Evolutionary conservation across 192 early-diverging fungal genomes (phyloP).

Genomic region (Mortierella claussenii): DNA sequence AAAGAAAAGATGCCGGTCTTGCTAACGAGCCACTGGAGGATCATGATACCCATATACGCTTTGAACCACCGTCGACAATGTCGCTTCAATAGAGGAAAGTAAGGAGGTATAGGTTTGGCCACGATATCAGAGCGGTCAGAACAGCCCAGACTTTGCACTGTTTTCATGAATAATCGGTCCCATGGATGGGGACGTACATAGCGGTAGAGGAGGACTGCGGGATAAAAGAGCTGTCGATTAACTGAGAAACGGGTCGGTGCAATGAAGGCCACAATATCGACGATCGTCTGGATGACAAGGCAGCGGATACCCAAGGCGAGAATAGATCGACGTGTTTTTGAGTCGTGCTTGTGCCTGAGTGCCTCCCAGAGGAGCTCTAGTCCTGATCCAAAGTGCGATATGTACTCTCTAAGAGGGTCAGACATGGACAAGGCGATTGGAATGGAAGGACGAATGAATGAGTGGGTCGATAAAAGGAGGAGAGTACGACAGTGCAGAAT

Average conservation of each 20-base stretch:
- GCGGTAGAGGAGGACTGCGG: slow-evolving; percentile 18
- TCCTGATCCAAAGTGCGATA: slow-evolving; percentile 25
- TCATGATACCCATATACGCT: background rate
- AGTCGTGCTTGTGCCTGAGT: slow-evolving; percentile 6
- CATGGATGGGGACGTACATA: slow-evolving; percentile 22
- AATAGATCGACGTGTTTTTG: background rate
- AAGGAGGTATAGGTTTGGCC: slow-evolving; percentile 14
- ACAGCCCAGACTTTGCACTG: slow-evolving; percentile 17
- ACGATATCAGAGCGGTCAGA: slow-evolving; percentile 24
- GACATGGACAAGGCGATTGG: too few relatives aligned
- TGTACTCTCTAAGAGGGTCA: slow-evolving; percentile 14
- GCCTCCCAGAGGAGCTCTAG: slow-evolving; percentile 26
- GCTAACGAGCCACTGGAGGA: slow-evolving; percentile 11
- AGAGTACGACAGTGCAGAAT: too few relatives aligned
- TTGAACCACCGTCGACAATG: slow-evolving; percentile 7
- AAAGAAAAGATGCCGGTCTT: slow-evolving; percentile 9
- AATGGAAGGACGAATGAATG: background rate
- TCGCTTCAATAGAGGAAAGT: slow-evolving; percentile 2
- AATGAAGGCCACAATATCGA: background rate
- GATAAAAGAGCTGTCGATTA: slow-evolving; percentile 16
- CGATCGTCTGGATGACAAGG: slow-evolving; percentile 2
- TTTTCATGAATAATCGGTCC: slow-evolving; percentile 33
- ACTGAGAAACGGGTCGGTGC: background rate
- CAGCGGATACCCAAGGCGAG: slow-evolving; percentile 13
- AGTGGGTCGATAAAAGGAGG: too few relatives aligned